phyloP scores from a whole-genome alignment of 345 rosid genomes.

The Cardamine resedifolia region DNA sequence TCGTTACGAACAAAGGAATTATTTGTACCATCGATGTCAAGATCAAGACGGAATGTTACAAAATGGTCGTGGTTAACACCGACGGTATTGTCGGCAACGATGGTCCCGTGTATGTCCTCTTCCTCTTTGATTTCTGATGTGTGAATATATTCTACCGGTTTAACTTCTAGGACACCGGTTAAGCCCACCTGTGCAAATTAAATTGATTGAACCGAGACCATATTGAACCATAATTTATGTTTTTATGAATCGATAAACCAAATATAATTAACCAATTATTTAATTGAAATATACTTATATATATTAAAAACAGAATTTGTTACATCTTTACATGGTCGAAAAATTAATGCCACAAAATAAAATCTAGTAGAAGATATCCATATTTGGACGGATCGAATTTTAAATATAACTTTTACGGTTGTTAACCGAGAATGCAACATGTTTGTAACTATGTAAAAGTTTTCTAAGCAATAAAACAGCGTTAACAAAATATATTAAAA shows the following conservation, averaged over 20 bases:
- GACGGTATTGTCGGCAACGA: slow-evolving; percentile 47
- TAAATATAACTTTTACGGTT: no score
- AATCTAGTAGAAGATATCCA: no score
- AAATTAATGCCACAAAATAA: no score
- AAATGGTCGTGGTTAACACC: slow-evolving; percentile 59
- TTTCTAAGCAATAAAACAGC: no score
- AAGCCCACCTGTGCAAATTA: slow-evolving; percentile 43
- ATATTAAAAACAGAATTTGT: no score
- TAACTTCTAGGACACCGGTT: slow-evolving; percentile 56
- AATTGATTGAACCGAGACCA: no score
- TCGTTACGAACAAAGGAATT: no score
- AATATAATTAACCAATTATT: not conserved
- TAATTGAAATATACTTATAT: not conserved
- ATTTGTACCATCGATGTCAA: slow-evolving; percentile 54
- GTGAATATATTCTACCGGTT: slow-evolving; percentile 37
- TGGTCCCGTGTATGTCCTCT: slow-evolving; percentile 45
- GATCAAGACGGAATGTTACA: slow-evolving; percentile 49
- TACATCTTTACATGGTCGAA: no score
- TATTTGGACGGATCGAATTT: no score
- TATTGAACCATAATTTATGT: not conserved
- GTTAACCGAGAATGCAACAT: no score
- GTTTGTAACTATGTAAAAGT: no score
- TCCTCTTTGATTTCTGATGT: slow-evolving; percentile 38
- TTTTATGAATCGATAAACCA: not conserved
- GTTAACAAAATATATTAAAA: no score